Conservation (phyloP, 768 basidiomycete species). For the Cystofilobasidium bisporidii region DNA sequence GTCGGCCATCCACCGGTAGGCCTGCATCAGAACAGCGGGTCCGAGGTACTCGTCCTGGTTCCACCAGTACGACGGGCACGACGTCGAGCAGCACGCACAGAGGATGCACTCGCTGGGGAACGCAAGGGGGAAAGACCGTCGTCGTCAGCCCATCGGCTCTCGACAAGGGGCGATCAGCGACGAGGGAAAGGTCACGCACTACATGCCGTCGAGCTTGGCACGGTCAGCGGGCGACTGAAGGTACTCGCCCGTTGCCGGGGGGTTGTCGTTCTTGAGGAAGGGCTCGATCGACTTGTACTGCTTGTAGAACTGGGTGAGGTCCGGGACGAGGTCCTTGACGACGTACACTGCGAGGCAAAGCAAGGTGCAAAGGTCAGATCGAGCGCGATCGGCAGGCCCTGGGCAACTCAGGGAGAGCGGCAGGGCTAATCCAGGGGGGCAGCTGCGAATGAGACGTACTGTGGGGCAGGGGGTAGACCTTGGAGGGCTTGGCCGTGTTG, state of each 20-base stretch:
- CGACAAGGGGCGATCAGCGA: neutral
- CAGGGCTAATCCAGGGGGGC: too few relatives aligned
- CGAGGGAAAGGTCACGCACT: constrained; percentile 48
- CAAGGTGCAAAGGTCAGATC: too few relatives aligned
- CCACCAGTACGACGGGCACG: constrained; percentile 99
- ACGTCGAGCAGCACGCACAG: constrained; percentile 94
- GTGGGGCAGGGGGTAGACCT: constrained; percentile 95
- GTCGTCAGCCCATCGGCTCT: neutral
- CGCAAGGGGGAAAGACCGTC: neutral
- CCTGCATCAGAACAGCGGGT: constrained; percentile 91
- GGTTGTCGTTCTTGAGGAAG: constrained; percentile 86
- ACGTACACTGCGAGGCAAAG: constrained; percentile 97
- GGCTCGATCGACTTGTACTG: constrained; percentile 99
- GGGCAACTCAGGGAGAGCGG: neutral
- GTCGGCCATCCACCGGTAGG: constrained; percentile 97
- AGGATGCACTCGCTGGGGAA: constrained; percentile 41
- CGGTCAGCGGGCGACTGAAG: constrained; percentile 84
- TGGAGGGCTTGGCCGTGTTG: constrained; percentile 57
- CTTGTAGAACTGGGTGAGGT: constrained; percentile 74
- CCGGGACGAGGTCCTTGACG: constrained; percentile 91
- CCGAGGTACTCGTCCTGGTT: constrained; percentile 98
- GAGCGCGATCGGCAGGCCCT: neutral
- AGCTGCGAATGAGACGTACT: constrained; percentile 53
- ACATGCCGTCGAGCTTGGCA: constrained; percentile 90
- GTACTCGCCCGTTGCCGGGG: constrained; percentile 69